Evolutionary conservation across 441 rosid species (phyloP).

Genomic region (Sinapis alba): DNA sequence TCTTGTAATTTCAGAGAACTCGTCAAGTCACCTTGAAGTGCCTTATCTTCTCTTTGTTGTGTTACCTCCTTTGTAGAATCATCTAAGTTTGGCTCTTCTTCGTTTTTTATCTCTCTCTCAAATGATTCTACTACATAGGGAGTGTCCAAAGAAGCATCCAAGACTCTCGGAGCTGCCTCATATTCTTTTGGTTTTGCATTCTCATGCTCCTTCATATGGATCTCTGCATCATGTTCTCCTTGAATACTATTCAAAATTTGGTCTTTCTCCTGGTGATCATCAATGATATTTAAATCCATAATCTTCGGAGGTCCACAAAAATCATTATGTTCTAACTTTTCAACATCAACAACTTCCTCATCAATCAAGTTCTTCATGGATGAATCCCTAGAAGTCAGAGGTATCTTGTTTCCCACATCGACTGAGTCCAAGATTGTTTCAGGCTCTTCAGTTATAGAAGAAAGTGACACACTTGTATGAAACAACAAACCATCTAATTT

Average conservation of each 20-base stretch:
- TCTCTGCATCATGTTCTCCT: constrained; percentile 24
- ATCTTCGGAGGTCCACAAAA: constrained; percentile 26
- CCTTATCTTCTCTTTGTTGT: constrained; percentile 2
- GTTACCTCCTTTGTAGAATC: background rate
- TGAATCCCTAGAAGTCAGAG: constrained; percentile 4
- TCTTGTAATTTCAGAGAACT: constrained; percentile 13
- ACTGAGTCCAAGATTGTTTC: constrained; percentile 27
- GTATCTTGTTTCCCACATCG: constrained; percentile 4
- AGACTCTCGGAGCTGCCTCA: constrained; percentile 5
- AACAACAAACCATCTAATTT: constrained; percentile 28
- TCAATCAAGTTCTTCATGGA: constrained; percentile 21
- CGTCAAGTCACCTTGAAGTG: background rate
- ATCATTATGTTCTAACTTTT: background rate
- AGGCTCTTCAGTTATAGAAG: constrained; percentile 41
- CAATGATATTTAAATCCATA: constrained; percentile 23
- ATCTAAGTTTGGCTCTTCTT: background rate
- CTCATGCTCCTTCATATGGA: background rate
- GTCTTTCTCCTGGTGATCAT: constrained; percentile 20
- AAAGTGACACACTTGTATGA: constrained; percentile 36
- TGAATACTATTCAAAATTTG: background rate
- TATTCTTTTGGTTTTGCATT: background rate
- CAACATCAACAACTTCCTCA: constrained; percentile 15
- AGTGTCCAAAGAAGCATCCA: constrained; percentile 25
- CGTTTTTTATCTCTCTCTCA: constrained; percentile 3
- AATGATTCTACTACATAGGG: constrained; percentile 1